phyloP scores from a whole-genome alignment of 129 eudicot genomes.

The Escallonia rubra region DNA sequence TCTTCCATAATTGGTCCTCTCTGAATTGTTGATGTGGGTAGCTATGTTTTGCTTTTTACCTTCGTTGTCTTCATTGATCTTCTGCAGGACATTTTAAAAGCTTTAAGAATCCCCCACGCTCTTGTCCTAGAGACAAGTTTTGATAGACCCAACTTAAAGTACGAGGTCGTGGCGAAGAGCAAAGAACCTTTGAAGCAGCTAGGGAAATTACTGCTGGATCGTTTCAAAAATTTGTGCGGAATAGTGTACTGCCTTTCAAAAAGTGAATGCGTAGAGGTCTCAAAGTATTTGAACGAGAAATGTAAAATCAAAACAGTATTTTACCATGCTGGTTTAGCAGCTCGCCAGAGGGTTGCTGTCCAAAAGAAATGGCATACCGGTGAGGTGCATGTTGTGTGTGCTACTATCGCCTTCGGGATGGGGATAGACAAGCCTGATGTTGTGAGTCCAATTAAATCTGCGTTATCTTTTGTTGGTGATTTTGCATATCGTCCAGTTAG shows the following conservation, averaged over 20 bases:
- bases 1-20: not conserved
- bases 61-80: conserved; percentile 2
- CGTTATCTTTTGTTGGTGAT: not conserved
- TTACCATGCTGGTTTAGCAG: conserved; percentile 97
- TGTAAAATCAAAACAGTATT: conserved; percentile 75
- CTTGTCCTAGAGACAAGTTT: conserved; percentile 83
- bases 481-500: not conserved
- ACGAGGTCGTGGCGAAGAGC: conserved; percentile 74
- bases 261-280: conserved; percentile 86
- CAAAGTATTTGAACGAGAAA: conserved; percentile 74
- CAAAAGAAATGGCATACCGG: conserved; percentile 93
- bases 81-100: conserved; percentile 72
- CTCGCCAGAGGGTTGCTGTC: conserved; percentile 78
- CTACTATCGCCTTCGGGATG: conserved; percentile 98
- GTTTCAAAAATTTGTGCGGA: conserved; percentile 62
- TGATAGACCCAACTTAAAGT: conserved; percentile 90
- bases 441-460: conserved; percentile 42
- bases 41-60: not conserved
- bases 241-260: conserved; percentile 98
- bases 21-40: not conserved
- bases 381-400: conserved; percentile 93
- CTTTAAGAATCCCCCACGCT: conserved; percentile 81
- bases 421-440: conserved; percentile 99
- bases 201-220: conserved; percentile 62
- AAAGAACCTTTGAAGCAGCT: conserved; percentile 86